A percentile compares a stretch with the other conserved stretches of the same genome.
Evolutionary conservation across 225 moss, liverwort and hornwort species (phyloP).

Genomic region (Ulota crispa): DNA sequence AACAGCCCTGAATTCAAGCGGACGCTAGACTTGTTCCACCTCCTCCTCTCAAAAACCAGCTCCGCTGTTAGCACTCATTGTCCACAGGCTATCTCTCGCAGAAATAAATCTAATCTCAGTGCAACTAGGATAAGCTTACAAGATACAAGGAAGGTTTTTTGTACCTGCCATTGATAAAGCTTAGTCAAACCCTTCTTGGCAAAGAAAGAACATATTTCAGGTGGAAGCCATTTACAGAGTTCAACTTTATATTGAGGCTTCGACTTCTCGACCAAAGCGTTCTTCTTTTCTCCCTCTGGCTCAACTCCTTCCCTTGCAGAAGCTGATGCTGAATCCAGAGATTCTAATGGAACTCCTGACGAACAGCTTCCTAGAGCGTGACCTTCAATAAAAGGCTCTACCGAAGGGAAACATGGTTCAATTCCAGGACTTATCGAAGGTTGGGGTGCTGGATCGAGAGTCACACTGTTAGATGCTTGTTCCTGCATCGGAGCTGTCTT

Average conservation of each 20-base stretch:
- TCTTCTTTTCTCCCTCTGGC: constrained; percentile 21
- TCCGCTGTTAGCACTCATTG: not conserved
- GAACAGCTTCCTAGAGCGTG: constrained; percentile 16
- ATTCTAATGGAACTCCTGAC: constrained; percentile 18
- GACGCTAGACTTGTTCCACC: constrained; percentile 8
- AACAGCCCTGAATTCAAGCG: constrained; percentile 3
- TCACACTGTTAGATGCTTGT: not conserved
- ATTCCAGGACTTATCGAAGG: constrained; percentile 2
- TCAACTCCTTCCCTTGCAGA: constrained; percentile 18
- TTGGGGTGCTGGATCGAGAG: not conserved
- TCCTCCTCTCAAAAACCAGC: constrained; percentile 11
- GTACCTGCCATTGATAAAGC: constrained; percentile 95
- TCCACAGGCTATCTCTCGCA: constrained; percentile 13
- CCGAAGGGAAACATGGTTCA: constrained; percentile 20
- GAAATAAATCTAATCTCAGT: constrained; percentile 5
- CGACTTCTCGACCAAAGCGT: constrained; percentile 11
- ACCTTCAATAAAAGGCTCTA: constrained; percentile 23
- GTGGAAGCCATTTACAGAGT: constrained; percentile 86
- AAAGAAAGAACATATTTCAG: constrained; percentile 68
- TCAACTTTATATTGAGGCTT: constrained; percentile 49
- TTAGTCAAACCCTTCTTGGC: constrained; percentile 75
- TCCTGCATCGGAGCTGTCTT: not conserved
- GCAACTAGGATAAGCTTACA: constrained; percentile 2
- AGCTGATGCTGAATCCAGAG: constrained; percentile 10
- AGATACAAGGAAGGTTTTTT: not conserved